phyloP scores from a whole-genome alignment of 176 grass and related monocot species.

The Elymus sibiricus region DNA sequence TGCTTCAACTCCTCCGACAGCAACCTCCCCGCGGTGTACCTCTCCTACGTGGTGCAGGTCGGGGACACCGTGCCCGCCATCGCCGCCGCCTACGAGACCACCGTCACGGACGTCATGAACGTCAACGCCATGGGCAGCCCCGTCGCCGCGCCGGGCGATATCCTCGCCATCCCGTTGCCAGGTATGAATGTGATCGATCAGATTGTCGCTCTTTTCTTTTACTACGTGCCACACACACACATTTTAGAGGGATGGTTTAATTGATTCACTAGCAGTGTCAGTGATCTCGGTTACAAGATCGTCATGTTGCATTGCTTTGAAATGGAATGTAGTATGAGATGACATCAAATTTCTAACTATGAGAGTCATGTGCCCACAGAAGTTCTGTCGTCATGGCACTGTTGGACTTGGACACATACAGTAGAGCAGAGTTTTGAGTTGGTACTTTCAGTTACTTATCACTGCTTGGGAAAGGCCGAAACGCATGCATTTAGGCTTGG shows the following conservation, averaged over 20 bases:
- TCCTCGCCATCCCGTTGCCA: constrained; percentile 82
- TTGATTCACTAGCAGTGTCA: not conserved
- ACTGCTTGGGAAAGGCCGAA: not conserved
- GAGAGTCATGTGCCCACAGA: not conserved
- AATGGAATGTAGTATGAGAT: not conserved
- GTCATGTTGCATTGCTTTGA: not conserved
- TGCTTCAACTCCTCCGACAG: constrained; percentile 94
- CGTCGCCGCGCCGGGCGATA: constrained; percentile 58
- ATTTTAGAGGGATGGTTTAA: not conserved
- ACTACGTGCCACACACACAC: too few relatives aligned
- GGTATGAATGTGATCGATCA: constrained; percentile 20
- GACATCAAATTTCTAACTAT: not conserved
- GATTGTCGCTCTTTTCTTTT: not conserved
- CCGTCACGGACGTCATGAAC: constrained; percentile 78
- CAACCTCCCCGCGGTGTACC: constrained; percentile 72
- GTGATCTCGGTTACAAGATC: not conserved
- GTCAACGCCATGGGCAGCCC: constrained; percentile 83
- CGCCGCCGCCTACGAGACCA: constrained; percentile 65
- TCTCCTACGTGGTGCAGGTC: constrained; percentile 75
- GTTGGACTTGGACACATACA: not conserved
- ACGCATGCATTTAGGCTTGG: not conserved
- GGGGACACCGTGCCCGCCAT: constrained; percentile 69
- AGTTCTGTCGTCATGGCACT: not conserved
- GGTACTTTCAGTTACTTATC: not conserved
- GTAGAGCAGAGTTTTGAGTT: not conserved